Conservation (phyloP, 805 yeast species). For the Kuraishia ogatae region DNA sequence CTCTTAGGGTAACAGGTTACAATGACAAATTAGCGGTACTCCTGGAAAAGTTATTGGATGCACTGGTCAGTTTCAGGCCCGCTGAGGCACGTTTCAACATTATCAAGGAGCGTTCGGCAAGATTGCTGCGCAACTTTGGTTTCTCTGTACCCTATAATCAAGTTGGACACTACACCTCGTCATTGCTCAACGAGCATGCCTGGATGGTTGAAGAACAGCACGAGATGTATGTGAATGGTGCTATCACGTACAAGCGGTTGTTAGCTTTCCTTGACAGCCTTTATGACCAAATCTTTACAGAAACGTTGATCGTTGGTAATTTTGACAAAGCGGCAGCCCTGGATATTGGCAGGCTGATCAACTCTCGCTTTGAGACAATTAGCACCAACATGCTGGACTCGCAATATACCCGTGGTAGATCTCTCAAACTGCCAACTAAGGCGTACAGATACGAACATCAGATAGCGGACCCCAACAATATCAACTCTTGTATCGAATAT, state of each 20-base stretch:
- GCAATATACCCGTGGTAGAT: conserved; percentile 33
- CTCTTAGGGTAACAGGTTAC: conserved; percentile 65
- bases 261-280: conserved; percentile 40
- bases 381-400: conserved; percentile 32
- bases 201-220: conserved; percentile 60
- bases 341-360: conserved; percentile 34
- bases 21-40: conserved; percentile 70
- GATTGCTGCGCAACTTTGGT: conserved; percentile 60
- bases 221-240: conserved; percentile 34
- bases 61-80: conserved; percentile 41
- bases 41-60: conserved; percentile 49
- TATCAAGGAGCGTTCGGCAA: conserved; percentile 52
- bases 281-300: conserved; percentile 53
- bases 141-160: conserved; percentile 74
- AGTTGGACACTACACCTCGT: conserved; percentile 52
- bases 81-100: conserved; percentile 54
- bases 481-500: conserved; percentile 80
- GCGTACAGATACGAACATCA: conserved; percentile 36
- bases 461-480: conserved; percentile 58
- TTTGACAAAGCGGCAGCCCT: conserved; percentile 44
- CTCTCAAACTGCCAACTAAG: conserved; percentile 32
- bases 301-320: conserved; percentile 76
- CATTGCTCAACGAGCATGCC: conserved; percentile 62
- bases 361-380: conserved; percentile 19
- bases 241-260: conserved; percentile 33